phyloP scores from a whole-genome alignment of 139 green algal species.

The Chlamydomonas incerta region DNA sequence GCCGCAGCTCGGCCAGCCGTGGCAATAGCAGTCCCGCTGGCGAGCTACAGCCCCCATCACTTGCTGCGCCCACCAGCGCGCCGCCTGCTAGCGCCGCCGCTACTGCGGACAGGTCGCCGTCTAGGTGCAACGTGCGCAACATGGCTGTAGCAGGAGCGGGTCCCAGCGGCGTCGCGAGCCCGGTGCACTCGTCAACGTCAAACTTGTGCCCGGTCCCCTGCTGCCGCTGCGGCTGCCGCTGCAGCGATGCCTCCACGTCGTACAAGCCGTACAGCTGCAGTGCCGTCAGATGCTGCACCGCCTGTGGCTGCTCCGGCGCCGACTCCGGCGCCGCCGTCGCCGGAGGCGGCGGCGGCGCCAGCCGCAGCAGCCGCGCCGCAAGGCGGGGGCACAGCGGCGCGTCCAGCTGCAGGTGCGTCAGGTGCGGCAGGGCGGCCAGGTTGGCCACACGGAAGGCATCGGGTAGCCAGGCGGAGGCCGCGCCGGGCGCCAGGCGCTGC shows the following conservation, averaged over 20 bases:
- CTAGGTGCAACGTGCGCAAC: not conserved
- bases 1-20: constrained; percentile 11
- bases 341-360: not conserved
- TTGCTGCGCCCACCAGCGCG: not conserved
- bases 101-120: constrained; percentile 15
- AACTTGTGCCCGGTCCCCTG: not conserved
- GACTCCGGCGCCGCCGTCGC: not conserved
- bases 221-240: no score
- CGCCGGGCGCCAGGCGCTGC: not conserved
- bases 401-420: constrained; percentile 1
- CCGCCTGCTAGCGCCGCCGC: not conserved
- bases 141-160: not conserved
- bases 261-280: not conserved
- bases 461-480: not conserved
- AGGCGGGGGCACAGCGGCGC: constrained; percentile 1
- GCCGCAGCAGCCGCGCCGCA: not conserved
- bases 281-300: not conserved
- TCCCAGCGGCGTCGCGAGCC: not conserved
- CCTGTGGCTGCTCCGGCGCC: not conserved
- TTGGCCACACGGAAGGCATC: not conserved
- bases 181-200: not conserved
- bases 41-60: not conserved
- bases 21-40: not conserved
- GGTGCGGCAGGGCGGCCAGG: constrained; percentile 23
- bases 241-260: no score